These are phyloP conservation scores for Mortierella sp. DNA, from an alignment of 371 early-diverging fungal genomes.

Conservation along the genomic window DNA sequence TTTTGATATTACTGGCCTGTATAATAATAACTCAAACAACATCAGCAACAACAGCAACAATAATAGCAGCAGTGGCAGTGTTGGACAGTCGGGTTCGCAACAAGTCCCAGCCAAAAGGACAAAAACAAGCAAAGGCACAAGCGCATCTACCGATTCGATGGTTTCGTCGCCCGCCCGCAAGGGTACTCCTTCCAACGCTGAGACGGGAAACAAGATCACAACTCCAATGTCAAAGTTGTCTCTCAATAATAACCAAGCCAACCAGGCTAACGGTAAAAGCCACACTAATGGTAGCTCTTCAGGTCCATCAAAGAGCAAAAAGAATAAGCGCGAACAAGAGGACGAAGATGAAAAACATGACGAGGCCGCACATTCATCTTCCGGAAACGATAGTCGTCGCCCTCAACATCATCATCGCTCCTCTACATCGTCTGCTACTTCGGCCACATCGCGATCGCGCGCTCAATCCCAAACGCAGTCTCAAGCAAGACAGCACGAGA, in stretches of 20 bases:
- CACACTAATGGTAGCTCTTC: not conserved
- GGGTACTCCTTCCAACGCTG: constrained; percentile 13
- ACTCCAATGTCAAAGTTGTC: constrained; percentile 46
- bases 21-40: not conserved
- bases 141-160: not conserved
- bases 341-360: constrained; percentile 11
- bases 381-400: not conserved
- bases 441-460: constrained; percentile 8
- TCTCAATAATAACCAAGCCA: constrained; percentile 12
- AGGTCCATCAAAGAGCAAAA: constrained; percentile 16
- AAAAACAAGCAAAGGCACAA: constrained; percentile 34
- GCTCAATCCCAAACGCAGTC: constrained; percentile 15
- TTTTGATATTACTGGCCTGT: constrained; percentile 5
- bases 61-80: constrained; percentile 4
- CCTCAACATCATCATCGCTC: constrained; percentile 17
- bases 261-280: not conserved
- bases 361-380: not conserved
- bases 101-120: constrained; percentile 33
- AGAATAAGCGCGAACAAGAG: constrained; percentile 15
- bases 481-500: constrained; percentile 6
- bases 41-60: not conserved
- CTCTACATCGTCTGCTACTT: constrained; percentile 9
- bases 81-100: constrained; percentile 2
- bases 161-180: constrained; percentile 1
- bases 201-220: constrained; percentile 18